Base-by-base conservation (phyloP, 495 filamentous ascomycete genomes). In the Aspergillus sparsus region DNA sequence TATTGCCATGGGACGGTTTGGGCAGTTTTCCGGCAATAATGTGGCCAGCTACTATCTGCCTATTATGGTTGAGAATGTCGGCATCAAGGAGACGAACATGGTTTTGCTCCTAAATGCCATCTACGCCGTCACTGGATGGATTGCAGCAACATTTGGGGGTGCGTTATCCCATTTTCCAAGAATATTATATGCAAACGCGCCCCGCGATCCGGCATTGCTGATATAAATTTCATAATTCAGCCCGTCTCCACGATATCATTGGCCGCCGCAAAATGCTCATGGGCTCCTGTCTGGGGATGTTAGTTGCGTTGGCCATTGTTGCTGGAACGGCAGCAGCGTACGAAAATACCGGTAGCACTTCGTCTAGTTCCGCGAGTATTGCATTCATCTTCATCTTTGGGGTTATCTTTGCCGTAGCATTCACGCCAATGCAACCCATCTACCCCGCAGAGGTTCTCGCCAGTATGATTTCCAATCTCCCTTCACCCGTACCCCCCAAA, bases 231-330 rank as follows among this genome's bases (percentile, higher is more conserved):
- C 8, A 7, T 21, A 0, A 4, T 27, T 11, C 18, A 50, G 47
- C 47, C 21, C 47, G 47, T 3, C 16, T 50, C 12, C 47, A 50
- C 9, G 47, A 50, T 21, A 50, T 50, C 21, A 21, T 50, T 31
- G 47, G 47, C 21, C 47, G 47, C 6, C 47, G 47, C 47, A 50
- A 50, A 12, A 50, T 50, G 47, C 47, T 50, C 12, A 50, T 50
- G 47, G 47, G 47, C 12, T 50, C 47, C 12, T 50, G 47, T 21
- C 21, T 50, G 15, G 47, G 47, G 3, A 50, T 50, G 47, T 50
- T 11, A 0, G 47, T 27, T 3, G 47, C 47, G 31, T 31, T 50
- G 16, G 47, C 47, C 1, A 50, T 50, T 21, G 47, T 50, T 21
- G 47, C 47, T 27, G 47, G 47, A 6, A 50, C 47, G 16, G 27